Conservation (phyloP, 2,329 filamentous ascomycete genomes). For the Boeremia exigua region DNA sequence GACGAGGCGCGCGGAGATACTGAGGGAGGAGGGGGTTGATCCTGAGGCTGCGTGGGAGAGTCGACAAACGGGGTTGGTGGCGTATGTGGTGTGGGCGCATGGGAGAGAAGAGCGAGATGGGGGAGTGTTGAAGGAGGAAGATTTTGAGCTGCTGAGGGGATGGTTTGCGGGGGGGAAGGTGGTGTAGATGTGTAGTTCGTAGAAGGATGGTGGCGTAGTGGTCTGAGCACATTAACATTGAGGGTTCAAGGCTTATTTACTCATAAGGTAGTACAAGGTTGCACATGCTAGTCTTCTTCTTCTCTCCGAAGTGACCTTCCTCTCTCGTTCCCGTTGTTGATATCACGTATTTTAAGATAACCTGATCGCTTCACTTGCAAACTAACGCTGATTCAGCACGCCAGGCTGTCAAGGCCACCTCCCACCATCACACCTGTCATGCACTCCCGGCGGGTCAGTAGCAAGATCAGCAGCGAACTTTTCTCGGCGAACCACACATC, state of each 20-base stretch:
- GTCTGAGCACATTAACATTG: no score
- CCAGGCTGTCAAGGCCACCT: neutral
- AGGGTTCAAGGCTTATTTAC: no score
- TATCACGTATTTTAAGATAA: no score
- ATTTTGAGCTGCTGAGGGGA: slow-evolving; percentile 3
- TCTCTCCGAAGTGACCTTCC: no score
- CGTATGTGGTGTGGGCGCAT: slow-evolving; percentile 1
- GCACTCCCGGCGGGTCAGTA: neutral
- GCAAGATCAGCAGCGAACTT: slow-evolving; percentile 1
- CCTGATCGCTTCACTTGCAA: no score
- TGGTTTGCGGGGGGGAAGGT: slow-evolving; percentile 6
- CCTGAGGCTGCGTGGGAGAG: neutral
- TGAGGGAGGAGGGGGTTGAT: slow-evolving; percentile 5
- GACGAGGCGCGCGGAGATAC: neutral
- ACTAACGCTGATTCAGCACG: neutral
- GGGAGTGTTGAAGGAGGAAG: neutral
- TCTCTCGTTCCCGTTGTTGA: no score
- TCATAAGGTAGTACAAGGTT: no score
- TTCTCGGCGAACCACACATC: neutral
- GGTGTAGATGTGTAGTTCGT: neutral
- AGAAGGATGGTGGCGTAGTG: neutral
- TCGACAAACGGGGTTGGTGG: neutral
- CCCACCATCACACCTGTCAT: neutral
- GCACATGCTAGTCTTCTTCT: no score
- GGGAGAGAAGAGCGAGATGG: neutral